A percentile compares a stretch with the other conserved stretches of the same genome.
Evolutionary conservation across 192 early-diverging fungal genomes (phyloP).

Genomic region (Coemansia sp.): DNA sequence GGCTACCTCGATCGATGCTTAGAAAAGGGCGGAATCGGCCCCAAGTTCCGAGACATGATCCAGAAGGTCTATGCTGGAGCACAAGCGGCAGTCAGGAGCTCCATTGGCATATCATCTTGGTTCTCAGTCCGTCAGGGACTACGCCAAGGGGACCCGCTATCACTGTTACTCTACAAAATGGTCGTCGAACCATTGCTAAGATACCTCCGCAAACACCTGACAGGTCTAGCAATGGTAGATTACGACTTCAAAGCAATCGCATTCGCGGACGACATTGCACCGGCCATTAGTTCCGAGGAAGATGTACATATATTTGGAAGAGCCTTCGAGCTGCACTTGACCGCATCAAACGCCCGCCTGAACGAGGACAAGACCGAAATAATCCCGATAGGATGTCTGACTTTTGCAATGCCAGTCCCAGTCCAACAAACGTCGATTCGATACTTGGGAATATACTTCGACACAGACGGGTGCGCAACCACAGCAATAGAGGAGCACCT

Average conservation of each 20-base stretch:
- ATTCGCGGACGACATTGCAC: slow-evolving; percentile 9
- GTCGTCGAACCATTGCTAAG: slow-evolving; percentile 5
- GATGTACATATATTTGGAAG: background rate
- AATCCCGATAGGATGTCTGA: background rate
- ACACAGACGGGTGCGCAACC: background rate
- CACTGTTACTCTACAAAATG: slow-evolving; percentile 3
- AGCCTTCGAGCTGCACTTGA: background rate
- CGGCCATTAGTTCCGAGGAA: background rate
- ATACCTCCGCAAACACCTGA: background rate
- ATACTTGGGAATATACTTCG: slow-evolving; percentile 13
- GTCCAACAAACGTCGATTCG: background rate
- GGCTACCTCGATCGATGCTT: too few relatives aligned
- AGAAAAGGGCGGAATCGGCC: too few relatives aligned
- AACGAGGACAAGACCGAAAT: slow-evolving; percentile 12
- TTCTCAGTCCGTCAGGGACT: background rate
- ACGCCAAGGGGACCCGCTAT: slow-evolving; percentile 5
- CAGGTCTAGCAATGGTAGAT: background rate
- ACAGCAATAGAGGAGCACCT: background rate
- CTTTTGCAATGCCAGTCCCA: background rate
- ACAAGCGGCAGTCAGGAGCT: too few relatives aligned
- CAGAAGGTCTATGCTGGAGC: too few relatives aligned
- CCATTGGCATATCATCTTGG: too few relatives aligned
- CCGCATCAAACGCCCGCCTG: background rate
- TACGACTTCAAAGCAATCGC: slow-evolving; percentile 3
- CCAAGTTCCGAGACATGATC: too few relatives aligned